Evolutionary conservation across 1,284 basidiomycete species (phyloP), one percentile per base, ranked within the genome.

Genomic region (Naganishia sp.): DNA sequence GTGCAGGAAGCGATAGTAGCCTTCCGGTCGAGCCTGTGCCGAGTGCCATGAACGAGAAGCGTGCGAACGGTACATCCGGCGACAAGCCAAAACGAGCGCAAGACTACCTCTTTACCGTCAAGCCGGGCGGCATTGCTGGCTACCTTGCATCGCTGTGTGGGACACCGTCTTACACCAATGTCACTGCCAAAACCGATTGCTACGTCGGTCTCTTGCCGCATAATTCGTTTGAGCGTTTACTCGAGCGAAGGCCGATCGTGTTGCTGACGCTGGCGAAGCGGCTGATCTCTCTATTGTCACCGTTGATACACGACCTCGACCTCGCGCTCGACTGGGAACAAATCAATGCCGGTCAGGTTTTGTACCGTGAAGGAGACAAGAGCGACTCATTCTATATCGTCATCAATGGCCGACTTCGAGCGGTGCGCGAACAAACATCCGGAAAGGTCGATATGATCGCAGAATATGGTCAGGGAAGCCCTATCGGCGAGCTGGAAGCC

Each of bases 251-350:
- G 41, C 96, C 95, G 0, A 96, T 99, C 65, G 95, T 98, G 2
- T 84, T 98, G 17, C 82, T 99, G 18, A 99, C 95, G 0, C 84
- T 99, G n/a, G 94, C 94, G 0, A 99, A 99, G 78, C 87, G 95
- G 13, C 81, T 99, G 28, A 90, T 98, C 50, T 96, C 94, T 2
- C 81, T 99, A 66, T 83, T 99, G 1, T 96, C 94, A 1, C 67
- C 56, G n/a, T 32, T 68, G 92, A 94, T 99, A 10, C 82, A 98
- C 15, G 95, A 99, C 75, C 96, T 99, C 68, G 95, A 99, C 77
- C 90, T 94, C 1, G 94, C 94, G 0, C 83, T 99, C 67, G 95
- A 99, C 76, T 99, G 95, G 95, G 90, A 94, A 85, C 94, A 98
- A 77, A 92, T 96, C 4, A 88, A 89, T 70, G 94, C 94, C 0